These are phyloP conservation scores for Solanum sitiens DNA, from an alignment of 257 asterid genomes.

Conservation along the genomic window DNA sequence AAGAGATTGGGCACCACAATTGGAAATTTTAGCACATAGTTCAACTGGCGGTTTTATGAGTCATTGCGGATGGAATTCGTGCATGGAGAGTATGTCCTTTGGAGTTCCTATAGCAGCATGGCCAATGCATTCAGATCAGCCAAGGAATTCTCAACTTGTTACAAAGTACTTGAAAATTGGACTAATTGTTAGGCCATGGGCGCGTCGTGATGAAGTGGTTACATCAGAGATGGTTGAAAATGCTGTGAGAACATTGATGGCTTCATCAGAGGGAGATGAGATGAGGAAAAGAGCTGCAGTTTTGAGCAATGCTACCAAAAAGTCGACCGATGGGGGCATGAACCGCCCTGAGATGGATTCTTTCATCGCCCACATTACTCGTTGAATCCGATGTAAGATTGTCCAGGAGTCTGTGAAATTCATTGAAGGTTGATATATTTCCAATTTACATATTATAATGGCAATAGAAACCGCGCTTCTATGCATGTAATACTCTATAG, in stretches of 20 bases:
- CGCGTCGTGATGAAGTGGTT: slow-evolving; percentile 14
- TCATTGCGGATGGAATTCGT: slow-evolving; percentile 65
- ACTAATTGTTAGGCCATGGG: slow-evolving; percentile 31
- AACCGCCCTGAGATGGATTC: slow-evolving; percentile 20
- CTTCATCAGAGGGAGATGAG: slow-evolving; percentile 19
- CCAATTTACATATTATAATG: neutral
- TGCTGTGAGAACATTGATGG: slow-evolving; percentile 24
- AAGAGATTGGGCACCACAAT: slow-evolving; percentile 11
- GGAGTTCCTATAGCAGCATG: slow-evolving; percentile 55
- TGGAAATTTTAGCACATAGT: neutral
- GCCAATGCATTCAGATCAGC: slow-evolving; percentile 68
- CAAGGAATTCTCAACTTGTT: slow-evolving; percentile 31
- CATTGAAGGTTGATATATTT: neutral
- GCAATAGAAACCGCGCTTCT: neutral
- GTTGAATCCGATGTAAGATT: neutral
- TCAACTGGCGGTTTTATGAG: slow-evolving; percentile 42
- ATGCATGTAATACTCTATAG: neutral
- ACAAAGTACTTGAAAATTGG: slow-evolving; percentile 32
- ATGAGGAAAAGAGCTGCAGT: slow-evolving; percentile 35
- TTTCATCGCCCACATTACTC: slow-evolving; percentile 25
- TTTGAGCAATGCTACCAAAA: slow-evolving; percentile 24
- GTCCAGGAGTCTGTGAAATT: neutral
- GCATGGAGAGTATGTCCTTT: slow-evolving; percentile 53
- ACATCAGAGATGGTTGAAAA: slow-evolving; percentile 7
- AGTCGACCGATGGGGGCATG: slow-evolving; percentile 24